A percentile compares a stretch with the other conserved stretches of the same genome.
phyloP scores from a whole-genome alignment of 2,329 filamentous ascomycete species.

The Diaporthe sp. region DNA sequence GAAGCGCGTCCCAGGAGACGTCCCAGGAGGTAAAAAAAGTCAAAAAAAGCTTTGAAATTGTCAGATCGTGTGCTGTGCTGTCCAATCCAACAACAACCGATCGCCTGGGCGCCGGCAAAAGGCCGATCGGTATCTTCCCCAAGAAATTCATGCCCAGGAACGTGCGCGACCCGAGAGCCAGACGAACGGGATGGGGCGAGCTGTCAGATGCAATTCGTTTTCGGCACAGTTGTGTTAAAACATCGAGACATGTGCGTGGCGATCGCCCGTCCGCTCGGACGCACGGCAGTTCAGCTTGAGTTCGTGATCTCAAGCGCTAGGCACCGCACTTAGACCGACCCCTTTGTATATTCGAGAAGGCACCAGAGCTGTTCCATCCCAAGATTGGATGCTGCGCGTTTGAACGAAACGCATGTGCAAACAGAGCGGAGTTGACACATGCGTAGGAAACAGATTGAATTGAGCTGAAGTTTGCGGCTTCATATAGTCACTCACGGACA shows the following conservation, averaged over 20 bases:
- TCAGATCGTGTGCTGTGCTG: not conserved
- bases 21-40: too few species aligned
- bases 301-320: not conserved
- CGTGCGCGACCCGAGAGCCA: not conserved
- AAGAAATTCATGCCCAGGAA: too few species aligned
- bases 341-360: not conserved
- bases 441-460: not conserved
- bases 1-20: not conserved
- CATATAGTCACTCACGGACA: too few species aligned
- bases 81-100: not conserved
- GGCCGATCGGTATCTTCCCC: not conserved
- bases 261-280: conserved; percentile 14
- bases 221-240: not conserved
- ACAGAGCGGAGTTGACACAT: not conserved
- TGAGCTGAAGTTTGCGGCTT: not conserved
- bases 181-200: not conserved
- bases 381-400: not conserved
- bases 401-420: not conserved
- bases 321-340: not conserved
- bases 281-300: not conserved
- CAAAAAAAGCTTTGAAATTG: not conserved
- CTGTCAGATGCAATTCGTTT: conserved; percentile 21
- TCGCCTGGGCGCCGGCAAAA: not conserved
- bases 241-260: conserved; percentile 14
- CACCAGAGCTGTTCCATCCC: not conserved